phyloP scores from a whole-genome alignment of 2,329 filamentous ascomycete genomes.

The Alternaria infectoria region DNA sequence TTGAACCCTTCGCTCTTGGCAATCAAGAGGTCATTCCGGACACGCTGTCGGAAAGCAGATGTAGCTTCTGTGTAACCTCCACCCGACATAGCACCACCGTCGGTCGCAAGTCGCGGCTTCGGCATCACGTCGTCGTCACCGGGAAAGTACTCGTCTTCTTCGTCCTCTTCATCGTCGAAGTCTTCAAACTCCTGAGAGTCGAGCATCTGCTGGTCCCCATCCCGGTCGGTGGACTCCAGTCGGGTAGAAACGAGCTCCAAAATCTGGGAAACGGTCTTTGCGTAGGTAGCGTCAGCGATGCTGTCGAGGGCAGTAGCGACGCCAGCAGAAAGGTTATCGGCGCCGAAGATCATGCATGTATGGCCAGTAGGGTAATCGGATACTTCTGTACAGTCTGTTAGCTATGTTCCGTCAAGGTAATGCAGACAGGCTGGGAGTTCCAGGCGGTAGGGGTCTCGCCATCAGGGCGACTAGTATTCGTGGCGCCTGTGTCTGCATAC shows the following conservation, averaged over 20 bases:
- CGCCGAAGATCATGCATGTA: slow-evolving; percentile 63
- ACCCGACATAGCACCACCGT: neutral
- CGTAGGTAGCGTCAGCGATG: slow-evolving; percentile 52
- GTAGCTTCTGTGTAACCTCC: slow-evolving; percentile 30
- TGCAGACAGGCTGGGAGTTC: neutral
- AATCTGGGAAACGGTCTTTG: slow-evolving; percentile 57
- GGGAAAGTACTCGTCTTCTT: slow-evolving; percentile 43
- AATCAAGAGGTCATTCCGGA: slow-evolving; percentile 66
- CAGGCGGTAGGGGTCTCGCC: neutral
- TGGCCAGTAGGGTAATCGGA: slow-evolving; percentile 66
- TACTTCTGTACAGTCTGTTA: slow-evolving; percentile 54
- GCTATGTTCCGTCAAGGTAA: neutral
- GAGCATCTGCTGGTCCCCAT: slow-evolving; percentile 52
- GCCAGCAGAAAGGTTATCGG: slow-evolving; percentile 53
- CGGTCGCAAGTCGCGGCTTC: slow-evolving; percentile 24
- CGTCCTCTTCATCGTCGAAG: slow-evolving; percentile 42
- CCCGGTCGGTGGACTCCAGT: slow-evolving; percentile 45
- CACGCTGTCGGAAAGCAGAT: slow-evolving; percentile 42
- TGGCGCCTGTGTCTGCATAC: neutral
- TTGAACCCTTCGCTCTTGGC: slow-evolving; percentile 72
- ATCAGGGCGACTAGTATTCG: neutral
- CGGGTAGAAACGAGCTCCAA: slow-evolving; percentile 54
- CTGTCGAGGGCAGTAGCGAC: slow-evolving; percentile 54
- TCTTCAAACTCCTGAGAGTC: slow-evolving; percentile 47
- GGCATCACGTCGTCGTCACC: slow-evolving; percentile 50